Evolutionary conservation across 2,329 filamentous ascomycete species (phyloP), one percentile per base, ranked within the genome.

Genomic region (Ophiostoma fasciatum): DNA sequence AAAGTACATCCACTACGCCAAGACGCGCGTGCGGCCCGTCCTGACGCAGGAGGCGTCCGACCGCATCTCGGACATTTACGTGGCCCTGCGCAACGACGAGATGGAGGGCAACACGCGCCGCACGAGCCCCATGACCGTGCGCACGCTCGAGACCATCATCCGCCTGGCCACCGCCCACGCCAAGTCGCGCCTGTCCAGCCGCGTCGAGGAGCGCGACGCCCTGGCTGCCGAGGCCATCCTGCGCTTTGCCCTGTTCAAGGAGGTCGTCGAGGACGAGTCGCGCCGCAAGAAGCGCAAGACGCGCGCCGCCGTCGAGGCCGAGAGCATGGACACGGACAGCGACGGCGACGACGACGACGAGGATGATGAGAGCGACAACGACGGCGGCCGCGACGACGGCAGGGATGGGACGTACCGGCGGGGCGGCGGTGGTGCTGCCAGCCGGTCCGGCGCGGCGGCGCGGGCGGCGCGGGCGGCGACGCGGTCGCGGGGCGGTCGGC

Each of bases 1-100:
- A 64, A 98, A 98, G 61, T 98, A 94, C 57, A 92, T 98, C 31
- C 90, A 98, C 54, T 98, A 98, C 56, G 85, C 90, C 45, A 98
- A 98, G 63, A 81, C 74, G 25, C 69, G 90, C 52, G 71, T 94
- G 51, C 92, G 85, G 68, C 90, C 90, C 0, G 65, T 93, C 28
- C 64, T 98, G 42, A 94, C 87, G 0, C 84, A 90, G 52, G 84
- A 84, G 30, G 88, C 90, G 6, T 83, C 85, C 10, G 84, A 94
- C 48, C 82, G 92, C 44, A 93, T 98, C 50, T 78, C 87, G 26
- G 73, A 83, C 22, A 82, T 87, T 13, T 98, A 96, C 54, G 90
- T 92, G 25, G 82, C 82, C 9, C 68, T 98, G 15, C 76, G 90
- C 46, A 98, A 98, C 54, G 90, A 98, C 49, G 88, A 96, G 53